Base-by-base conservation (phyloP, 2,329 filamentous ascomycete species). In the Chalaropsis ovoidea region DNA sequence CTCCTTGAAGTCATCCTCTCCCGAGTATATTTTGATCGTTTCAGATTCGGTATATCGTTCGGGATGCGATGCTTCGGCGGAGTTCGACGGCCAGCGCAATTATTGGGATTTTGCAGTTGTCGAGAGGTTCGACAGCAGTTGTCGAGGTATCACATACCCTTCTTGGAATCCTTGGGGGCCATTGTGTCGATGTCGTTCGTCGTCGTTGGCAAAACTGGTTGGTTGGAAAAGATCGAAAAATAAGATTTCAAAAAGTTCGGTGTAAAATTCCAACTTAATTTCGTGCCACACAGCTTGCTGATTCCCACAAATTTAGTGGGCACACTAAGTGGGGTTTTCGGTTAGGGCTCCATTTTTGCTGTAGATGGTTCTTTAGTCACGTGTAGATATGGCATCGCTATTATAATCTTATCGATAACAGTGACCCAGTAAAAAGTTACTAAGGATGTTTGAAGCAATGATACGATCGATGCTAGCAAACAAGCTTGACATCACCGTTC, bases 141-240 rank as follows among this genome's bases (percentile, higher is more conserved):
- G 39, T 47, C 27, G 54, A 63, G 49, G 76, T 71, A 75, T 73
- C 71, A 72, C 76, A 73, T 80, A 80, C 78, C 77, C 79, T 80
- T 80, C 75, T 78, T 77, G 69, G 69, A 66, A 69, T 76, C 71
- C 72, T 78, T 77, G 69, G 74, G 70, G 70, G 71, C 75, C 76
- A 77, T 77, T 72, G 65, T 72, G 71, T 72, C 67, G 63, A 62
- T 67, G n/a, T 65, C 58, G 63, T 65, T 64, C 64, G 65, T 64
- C 61, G 65, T 68, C 63, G 66, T 65, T 65, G 62, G 67, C 64
- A 67, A 65, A 65, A 65, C 39, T 66, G 39, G 65, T 63, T 65
- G 54, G 64, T 64, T 58, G 31, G 39, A 63, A 35, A 56, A 54
- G 43, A 61, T 52, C 31, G 60, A 63, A 67, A 49, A 68, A 62